phyloP scores from a whole-genome alignment of 2,329 filamentous ascomycete genomes.

The Bisporella sp. region DNA sequence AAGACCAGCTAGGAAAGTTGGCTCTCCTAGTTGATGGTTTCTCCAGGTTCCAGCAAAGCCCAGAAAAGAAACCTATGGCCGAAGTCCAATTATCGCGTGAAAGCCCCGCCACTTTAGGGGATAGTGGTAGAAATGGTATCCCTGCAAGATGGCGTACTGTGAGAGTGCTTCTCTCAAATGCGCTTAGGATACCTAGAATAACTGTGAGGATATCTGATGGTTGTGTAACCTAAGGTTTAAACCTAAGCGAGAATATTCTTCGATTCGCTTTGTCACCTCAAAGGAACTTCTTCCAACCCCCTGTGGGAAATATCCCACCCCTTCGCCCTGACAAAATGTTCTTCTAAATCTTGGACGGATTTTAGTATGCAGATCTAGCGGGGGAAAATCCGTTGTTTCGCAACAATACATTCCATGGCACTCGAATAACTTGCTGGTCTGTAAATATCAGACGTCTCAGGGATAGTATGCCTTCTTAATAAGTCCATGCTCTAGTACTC shows the following conservation, averaged over 20 bases:
- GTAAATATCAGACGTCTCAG: conserved; percentile 27
- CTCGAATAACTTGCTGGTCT: conserved; percentile 21
- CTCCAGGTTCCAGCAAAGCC: conserved; percentile 5
- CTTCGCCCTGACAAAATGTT: conserved; percentile 2
- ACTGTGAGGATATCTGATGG: conserved; percentile 5
- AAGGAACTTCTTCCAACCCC: conserved; percentile 3
- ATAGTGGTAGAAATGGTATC: conserved; percentile 6
- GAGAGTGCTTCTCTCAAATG: conserved; percentile 4
- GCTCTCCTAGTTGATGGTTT: conserved; percentile 1
- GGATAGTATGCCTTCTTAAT: conserved; percentile 28
- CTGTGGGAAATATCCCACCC: conserved; percentile 5
- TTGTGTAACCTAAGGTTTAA: conserved; percentile 1
- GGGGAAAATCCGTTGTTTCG: conserved; percentile 7
- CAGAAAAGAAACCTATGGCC: conserved; percentile 2
- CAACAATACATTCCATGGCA: conserved; percentile 16
- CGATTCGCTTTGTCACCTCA: conserved; percentile 4
- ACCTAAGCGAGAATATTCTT: conserved; percentile 1
- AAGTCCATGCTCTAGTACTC: conserved; percentile 28
- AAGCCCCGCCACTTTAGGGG: background rate
- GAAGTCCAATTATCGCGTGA: conserved; percentile 3
- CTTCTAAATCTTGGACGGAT: conserved; percentile 7
- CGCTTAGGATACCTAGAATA: conserved; percentile 5
- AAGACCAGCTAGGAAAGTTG: conserved; percentile 13
- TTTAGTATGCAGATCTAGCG: conserved; percentile 4
- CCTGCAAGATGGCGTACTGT: conserved; percentile 1